A percentile compares a stretch with the other conserved stretches of the same genome.
Conservation (phyloP, 768 basidiomycete species). For the Chalciporus sphaerocephalus region DNA sequence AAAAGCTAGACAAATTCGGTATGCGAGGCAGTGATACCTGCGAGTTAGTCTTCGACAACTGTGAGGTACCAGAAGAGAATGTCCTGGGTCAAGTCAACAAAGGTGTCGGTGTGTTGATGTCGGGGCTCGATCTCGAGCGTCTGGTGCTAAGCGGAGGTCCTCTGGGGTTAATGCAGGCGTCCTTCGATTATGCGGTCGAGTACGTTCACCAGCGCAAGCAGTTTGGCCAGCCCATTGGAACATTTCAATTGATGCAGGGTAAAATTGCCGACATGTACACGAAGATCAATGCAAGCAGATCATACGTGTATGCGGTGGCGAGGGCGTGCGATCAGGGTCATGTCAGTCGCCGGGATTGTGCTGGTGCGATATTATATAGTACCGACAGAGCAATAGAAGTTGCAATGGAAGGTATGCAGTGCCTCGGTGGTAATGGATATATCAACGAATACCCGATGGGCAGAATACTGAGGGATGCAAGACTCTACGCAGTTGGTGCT, state of each 20-base stretch:
- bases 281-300: conserved; percentile 78
- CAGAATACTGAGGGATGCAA: conserved; percentile 79
- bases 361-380: conserved; percentile 89
- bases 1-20: conserved; percentile 92
- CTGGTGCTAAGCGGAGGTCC: conserved; percentile 91
- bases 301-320: conserved; percentile 92
- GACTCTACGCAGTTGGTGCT: conserved; percentile 92
- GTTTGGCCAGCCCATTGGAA: conserved; percentile 81
- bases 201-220: conserved; percentile 94
- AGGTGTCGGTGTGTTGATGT: conserved; percentile 89
- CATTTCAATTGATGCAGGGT: conserved; percentile 97
- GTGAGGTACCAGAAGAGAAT: conserved; percentile 84
- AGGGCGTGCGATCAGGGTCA: conserved; percentile 78
- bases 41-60: conserved; percentile 88
- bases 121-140: conserved; percentile 87
- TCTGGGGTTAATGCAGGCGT: conserved; percentile 89
- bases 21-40: conserved; percentile 97
- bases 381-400: conserved; percentile 92
- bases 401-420: conserved; percentile 88
- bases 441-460: conserved; percentile 94
- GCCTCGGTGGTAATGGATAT: conserved; percentile 92
- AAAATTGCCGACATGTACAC: conserved; percentile 93
- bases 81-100: conserved; percentile 75
- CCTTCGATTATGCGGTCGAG: conserved; percentile 82
- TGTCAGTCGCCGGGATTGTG: conserved; percentile 83